Evolutionary conservation across 2,329 filamentous ascomycete genomes (phyloP).

Genomic region (Colletotrichum cordylinicola): DNA sequence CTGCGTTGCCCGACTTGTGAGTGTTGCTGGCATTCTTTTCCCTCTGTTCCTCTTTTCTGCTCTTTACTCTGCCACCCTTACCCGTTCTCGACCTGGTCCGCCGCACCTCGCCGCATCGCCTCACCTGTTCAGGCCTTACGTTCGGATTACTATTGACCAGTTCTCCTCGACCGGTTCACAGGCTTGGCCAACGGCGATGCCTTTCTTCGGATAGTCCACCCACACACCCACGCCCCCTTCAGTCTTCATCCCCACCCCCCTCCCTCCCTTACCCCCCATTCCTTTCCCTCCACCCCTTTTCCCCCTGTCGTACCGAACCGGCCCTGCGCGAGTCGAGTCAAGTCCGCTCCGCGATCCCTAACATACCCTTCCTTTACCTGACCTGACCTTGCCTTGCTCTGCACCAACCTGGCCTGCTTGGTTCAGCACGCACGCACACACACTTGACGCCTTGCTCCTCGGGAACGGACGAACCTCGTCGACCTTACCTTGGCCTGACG

Average conservation of each 20-base stretch:
- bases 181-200: background rate
- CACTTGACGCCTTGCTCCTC: background rate
- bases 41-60: background rate
- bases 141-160: background rate
- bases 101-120: background rate
- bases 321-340: conserved; percentile 8
- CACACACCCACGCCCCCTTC: background rate
- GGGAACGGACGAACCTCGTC: background rate
- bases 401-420: background rate
- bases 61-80: background rate
- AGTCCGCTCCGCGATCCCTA: conserved; percentile 6
- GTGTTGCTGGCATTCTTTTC: background rate
- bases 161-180: background rate
- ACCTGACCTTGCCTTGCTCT: background rate
- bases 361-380: conserved; percentile 10
- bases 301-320: background rate
- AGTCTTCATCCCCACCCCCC: background rate
- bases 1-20: background rate
- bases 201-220: background rate
- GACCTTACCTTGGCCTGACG: background rate
- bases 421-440: background rate
- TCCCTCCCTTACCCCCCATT: background rate
- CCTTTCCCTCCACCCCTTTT: background rate
- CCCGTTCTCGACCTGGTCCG: background rate
- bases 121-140: background rate